Percentiles rank a stretch among this genome's conserved stretches.
phyloP scores from a whole-genome alignment of 208 protist species.

The Lotmaria passim region DNA sequence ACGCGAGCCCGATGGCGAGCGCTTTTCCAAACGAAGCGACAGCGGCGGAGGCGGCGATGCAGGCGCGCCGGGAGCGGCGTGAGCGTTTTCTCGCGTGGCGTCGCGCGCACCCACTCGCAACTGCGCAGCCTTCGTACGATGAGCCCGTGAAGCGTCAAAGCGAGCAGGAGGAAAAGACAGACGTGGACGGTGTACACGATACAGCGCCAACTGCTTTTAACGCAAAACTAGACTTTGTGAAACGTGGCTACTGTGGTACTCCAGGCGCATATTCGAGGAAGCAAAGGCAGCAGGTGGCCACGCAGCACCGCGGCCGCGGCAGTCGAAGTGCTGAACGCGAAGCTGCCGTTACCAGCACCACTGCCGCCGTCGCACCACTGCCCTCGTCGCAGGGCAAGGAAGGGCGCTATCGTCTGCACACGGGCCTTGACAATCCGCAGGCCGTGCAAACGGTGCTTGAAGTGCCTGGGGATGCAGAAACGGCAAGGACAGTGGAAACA shows the following conservation, averaged over 20 bases:
- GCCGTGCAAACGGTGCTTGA: conserved; percentile 38
- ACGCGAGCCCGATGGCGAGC: background rate
- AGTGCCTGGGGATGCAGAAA: conserved; percentile 7
- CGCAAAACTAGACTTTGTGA: no score
- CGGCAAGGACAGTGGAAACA: background rate
- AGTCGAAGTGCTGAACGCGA: no score
- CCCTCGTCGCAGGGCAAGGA: background rate
- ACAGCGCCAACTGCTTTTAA: no score
- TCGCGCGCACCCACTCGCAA: conserved; percentile 30
- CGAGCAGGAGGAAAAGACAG: no score
- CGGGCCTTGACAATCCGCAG: conserved; percentile 65
- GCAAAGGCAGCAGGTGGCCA: no score
- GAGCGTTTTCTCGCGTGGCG: conserved; percentile 72
- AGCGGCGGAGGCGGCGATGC: conserved; percentile 12
- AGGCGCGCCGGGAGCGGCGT: conserved; percentile 35
- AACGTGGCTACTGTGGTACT: no score
- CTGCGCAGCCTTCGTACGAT: conserved; percentile 12
- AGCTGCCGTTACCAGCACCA: background rate
- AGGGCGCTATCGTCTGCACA: conserved; percentile 66
- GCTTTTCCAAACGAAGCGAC: background rate
- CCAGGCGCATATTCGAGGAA: no score
- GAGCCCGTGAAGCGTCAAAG: background rate
- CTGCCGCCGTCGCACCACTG: background rate
- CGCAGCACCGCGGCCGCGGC: no score
- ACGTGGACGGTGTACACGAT: no score